Conservation (phyloP, 345 rosid genomes). For the Lagerstroemia speciosa region DNA sequence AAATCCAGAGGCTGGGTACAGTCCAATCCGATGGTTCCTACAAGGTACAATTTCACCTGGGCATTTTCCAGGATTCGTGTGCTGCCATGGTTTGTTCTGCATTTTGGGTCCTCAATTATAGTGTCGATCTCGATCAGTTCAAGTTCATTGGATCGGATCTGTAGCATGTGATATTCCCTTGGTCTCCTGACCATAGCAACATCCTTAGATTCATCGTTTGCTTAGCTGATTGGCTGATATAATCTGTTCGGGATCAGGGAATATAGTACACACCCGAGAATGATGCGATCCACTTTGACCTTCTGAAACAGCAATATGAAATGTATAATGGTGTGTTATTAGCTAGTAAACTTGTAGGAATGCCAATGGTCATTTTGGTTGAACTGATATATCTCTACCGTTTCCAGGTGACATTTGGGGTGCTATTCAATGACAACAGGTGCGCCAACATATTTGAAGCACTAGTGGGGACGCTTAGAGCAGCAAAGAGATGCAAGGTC, state of each 20-base stretch:
- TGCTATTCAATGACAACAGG: constrained; percentile 69
- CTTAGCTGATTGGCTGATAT: background rate
- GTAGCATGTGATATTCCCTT: background rate
- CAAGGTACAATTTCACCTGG: constrained; percentile 36
- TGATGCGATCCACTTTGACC: background rate
- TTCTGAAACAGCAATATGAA: background rate
- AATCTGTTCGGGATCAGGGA: background rate
- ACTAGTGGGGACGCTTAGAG: constrained; percentile 84
- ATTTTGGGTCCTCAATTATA: background rate
- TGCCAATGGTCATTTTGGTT: background rate
- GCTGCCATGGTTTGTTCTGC: background rate
- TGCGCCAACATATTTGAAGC: constrained; percentile 97
- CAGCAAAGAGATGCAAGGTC: constrained; percentile 81
- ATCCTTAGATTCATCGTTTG: background rate
- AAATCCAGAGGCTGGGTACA: constrained; percentile 73
- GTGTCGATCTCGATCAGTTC: background rate
- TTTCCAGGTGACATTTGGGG: constrained; percentile 79
- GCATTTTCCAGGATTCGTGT: background rate
- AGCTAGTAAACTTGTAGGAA: background rate
- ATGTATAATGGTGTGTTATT: background rate
- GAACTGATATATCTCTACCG: constrained; percentile 4
- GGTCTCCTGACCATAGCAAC: background rate
- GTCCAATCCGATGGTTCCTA: constrained; percentile 79
- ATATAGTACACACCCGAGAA: background rate
- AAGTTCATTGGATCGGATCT: background rate